Evolutionary conservation across 768 basidiomycete species (phyloP), one percentile per base, ranked within the genome.

Genomic region (Roridomyces roridus): DNA sequence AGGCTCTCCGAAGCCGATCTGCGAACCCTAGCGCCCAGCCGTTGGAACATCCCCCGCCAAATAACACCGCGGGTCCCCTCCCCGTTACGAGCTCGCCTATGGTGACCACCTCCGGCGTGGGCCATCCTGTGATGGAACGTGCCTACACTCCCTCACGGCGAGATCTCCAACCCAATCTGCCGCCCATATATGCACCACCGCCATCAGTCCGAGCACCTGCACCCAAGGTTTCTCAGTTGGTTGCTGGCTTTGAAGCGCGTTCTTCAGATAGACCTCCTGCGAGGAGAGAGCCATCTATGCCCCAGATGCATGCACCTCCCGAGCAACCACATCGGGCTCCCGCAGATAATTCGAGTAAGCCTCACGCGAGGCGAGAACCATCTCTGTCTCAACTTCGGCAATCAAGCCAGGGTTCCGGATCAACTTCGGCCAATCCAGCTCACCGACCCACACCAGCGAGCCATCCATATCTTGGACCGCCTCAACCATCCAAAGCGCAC

Each of bases 211-310:
- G 36, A 24, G 14, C 49, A 4, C 43, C 48, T 17, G 56, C 53
- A 12, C 57, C 61, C 25, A 63, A 55, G 37, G 56, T 59, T 26
- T 55, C 61, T 40, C 57, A 51, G 28, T 44, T 63, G 8, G 57
- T 63, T 6, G 61, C 61, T 26, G 61, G 57, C 23, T 55, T 55
- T 41, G 61, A 63, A 46, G 61, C 61, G 6, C 56, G 61, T 31
- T 44, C 56, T 43, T 41, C 49, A 34, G 61, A 63, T 18, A 48
- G 20, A 37, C 25, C 50, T 39, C 25, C 44, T 12, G n/a, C 40
- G 28, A 53, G 41, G 21, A 47, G 42, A 34, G 55, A 52, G 23
- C 31, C 49, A 21, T 51, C 47, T 10, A 43, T 49, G 9, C 18
- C 58, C 26, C 58, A 29, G 21, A 34, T 54, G 1, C 37, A 54